These are phyloP conservation scores for Picea abies DNA, from an alignment of 83 land plant species.

Conservation along the genomic window DNA sequence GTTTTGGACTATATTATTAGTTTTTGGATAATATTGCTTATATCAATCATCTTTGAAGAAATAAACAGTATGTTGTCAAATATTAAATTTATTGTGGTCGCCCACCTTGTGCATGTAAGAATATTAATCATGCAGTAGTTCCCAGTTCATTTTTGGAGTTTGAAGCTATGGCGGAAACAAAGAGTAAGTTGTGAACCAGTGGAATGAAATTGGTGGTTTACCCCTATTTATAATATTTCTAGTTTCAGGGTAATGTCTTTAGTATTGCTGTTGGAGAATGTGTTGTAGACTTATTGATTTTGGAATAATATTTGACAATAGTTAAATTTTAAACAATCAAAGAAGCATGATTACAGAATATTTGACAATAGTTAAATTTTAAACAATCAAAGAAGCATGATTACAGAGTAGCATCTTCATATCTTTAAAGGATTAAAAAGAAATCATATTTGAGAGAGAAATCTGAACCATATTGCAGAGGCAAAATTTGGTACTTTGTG, in stretches of 20 bases:
- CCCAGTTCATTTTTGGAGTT: no score
- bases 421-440: background rate
- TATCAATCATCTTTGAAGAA: background rate
- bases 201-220: no score
- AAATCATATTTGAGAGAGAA: background rate
- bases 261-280: no score
- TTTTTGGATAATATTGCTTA: background rate
- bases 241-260: no score
- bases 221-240: no score
- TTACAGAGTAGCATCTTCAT: slow-evolving; percentile 12
- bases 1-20: background rate
- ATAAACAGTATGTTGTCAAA: background rate
- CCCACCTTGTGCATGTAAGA: slow-evolving; percentile 11
- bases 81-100: background rate
- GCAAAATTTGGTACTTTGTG: no score
- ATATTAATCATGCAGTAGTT: slow-evolving; percentile 10
- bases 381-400: slow-evolving; percentile 16
- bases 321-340: no score
- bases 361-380: no score
- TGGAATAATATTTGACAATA: no score
- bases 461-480: background rate
- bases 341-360: slow-evolving; percentile 23
- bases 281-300: no score
- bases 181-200: no score
- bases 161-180: no score